Evolutionary conservation across 176 grass and related monocot species (phyloP).

Genomic region (Leersia perrieri): DNA sequence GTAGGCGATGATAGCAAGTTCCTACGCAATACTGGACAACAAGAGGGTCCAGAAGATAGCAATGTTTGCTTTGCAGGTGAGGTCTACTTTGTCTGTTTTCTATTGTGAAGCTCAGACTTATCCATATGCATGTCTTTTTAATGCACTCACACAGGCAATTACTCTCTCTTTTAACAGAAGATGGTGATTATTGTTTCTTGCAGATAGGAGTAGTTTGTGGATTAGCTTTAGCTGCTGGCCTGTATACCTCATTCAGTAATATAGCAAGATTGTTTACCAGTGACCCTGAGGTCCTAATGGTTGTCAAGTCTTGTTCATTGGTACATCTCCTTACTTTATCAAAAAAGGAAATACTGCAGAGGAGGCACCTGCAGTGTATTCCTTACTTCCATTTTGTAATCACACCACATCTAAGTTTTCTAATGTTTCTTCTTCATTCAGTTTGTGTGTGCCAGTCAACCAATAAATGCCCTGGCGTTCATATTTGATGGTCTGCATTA

Average conservation of each 20-base stretch:
- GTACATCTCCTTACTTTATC: conserved; percentile 43
- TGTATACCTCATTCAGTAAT: conserved; percentile 75
- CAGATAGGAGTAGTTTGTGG: conserved; percentile 74
- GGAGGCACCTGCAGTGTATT: too few species aligned
- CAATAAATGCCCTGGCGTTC: conserved; percentile 91
- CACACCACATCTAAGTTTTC: neutral
- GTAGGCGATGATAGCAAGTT: conserved; percentile 83
- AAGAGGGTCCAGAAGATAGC: conserved; percentile 69
- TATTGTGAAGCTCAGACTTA: neutral
- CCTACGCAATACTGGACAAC: conserved; percentile 71
- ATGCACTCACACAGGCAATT: neutral
- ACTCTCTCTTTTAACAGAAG: conserved; percentile 21
- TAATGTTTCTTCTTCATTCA: conserved; percentile 30
- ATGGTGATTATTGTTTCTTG: conserved; percentile 28
- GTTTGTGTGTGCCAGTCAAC: conserved; percentile 95
- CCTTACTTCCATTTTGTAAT: conserved; percentile 13
- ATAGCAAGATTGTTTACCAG: conserved; percentile 80
- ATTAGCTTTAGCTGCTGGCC: conserved; percentile 63
- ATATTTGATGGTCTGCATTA: conserved; percentile 97
- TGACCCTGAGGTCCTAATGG: conserved; percentile 71
- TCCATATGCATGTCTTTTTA: neutral
- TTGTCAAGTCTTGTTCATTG: conserved; percentile 82
- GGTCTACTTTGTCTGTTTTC: conserved; percentile 6
- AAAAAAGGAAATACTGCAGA: too few species aligned
- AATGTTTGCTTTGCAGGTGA: conserved; percentile 72